Base-by-base conservation (phyloP, 495 filamentous ascomycete species). In the Cryomyces antarcticus region DNA sequence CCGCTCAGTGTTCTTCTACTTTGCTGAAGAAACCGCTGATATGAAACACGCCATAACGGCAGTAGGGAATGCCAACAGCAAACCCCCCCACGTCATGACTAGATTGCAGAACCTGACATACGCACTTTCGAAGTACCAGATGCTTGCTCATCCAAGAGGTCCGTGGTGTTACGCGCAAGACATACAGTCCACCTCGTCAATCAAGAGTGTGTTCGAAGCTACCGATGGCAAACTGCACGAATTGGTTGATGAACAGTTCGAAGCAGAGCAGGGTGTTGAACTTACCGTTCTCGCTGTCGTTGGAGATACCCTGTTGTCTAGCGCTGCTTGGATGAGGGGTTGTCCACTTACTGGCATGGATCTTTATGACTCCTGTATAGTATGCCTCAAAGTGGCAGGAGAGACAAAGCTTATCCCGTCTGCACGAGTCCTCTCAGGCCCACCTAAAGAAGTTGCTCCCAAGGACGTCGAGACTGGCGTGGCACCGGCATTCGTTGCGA, bases 311-410 rank as follows among this genome's bases (percentile, higher is more conserved):
- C 9, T 35, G 0, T 35, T 35, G 12, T 35, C 33, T 1, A 35
- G 33, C 3, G 12, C 12, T 9, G 12, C 33, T 12, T 35, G 33
- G 33, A 9, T 35, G 33, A 9, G 12, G 12, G 33, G 33, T 9
- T 12, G 3, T 35, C 33, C 33, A 35, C 33, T 35, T 0, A 39
- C 34, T 28, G 13, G 31, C 5, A 6, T 39, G 43, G 46, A 48
- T 10, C 43, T 45, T 1, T 48, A 48, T 28, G 46, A 48, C 29
- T 37, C 46, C 41, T 48, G 42, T 27, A 33, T 48, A 27, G 9
- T 48, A 35, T 29, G 31, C 1, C 13, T 48, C 24, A 38, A 29
- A 6, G 12, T 30, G 30, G 27, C 39, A 7, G 46, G 36, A 34
- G 24, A 24, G n/a, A 13, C 11, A 5, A 13, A 37, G 6, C 30